phyloP scores from a whole-genome alignment of 257 asterid genomes.

The Jaltomata sinuosa region DNA sequence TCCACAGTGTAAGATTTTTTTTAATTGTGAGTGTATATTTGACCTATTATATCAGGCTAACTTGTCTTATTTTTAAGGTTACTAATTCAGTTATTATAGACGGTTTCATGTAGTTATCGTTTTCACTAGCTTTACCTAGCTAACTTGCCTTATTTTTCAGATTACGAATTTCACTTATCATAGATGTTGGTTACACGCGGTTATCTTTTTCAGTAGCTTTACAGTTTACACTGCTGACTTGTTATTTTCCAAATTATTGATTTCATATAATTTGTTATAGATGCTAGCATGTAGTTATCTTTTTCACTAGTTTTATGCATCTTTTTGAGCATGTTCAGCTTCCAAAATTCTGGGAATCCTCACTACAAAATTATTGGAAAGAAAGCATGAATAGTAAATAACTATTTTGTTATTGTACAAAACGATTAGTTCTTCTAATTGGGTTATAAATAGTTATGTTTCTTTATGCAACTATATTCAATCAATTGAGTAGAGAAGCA shows the following conservation, averaged over 20 bases:
- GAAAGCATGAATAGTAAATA: not conserved
- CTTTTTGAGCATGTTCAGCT: not conserved
- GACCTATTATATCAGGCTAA: not conserved
- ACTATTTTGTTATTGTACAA: not conserved
- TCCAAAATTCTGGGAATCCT: not conserved
- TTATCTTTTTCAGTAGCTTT: not conserved
- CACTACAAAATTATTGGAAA: not conserved
- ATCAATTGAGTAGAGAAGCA: not conserved
- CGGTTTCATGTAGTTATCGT: not conserved
- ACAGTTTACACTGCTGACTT: not conserved
- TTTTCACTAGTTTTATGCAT: not conserved
- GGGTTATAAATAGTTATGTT: not conserved
- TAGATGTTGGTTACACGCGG: not conserved
- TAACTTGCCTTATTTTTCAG: not conserved
- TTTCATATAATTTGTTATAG: not conserved
- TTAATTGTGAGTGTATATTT: not conserved
- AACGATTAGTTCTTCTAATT: not conserved
- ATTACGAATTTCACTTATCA: no score
- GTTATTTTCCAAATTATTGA: not conserved
- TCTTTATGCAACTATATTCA: no score
- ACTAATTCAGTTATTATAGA: not conserved
- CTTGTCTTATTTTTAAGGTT: not conserved
- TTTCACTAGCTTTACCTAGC: not conserved
- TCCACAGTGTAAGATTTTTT: constrained; percentile 59
- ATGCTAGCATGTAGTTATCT: not conserved